Evolutionary conservation across 1,284 basidiomycete species (phyloP).

Genomic region (Apiotrichum sp.): DNA sequence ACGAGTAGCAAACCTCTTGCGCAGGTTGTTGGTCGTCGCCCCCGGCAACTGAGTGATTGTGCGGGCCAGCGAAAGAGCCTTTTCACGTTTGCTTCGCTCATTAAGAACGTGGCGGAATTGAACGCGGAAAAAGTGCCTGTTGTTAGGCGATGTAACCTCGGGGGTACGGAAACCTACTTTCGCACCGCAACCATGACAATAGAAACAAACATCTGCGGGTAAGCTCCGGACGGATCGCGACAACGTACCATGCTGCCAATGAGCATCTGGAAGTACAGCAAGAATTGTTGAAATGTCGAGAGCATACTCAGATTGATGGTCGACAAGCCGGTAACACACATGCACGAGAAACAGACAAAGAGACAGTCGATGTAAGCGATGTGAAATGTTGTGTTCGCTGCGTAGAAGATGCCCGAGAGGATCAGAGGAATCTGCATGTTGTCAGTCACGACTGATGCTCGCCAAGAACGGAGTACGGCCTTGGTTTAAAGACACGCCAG

Average conservation of each 20-base stretch:
- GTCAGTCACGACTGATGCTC: too few relatives aligned
- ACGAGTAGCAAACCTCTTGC: constrained; percentile 23
- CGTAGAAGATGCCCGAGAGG: constrained; percentile 49
- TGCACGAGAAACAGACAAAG: constrained; percentile 50
- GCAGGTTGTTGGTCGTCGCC: constrained; percentile 20
- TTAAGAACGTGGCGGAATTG: constrained; percentile 65
- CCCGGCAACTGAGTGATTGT: constrained; percentile 31
- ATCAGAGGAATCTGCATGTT: constrained; percentile 45
- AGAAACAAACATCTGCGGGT: constrained; percentile 36
- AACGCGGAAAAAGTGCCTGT: constrained; percentile 66
- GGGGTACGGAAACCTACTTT: constrained; percentile 16
- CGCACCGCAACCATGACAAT: constrained; percentile 47
- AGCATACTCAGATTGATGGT: constrained; percentile 49
- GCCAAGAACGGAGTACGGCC: neutral
- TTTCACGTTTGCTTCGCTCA: constrained; percentile 37
- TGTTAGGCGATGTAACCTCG: neutral
- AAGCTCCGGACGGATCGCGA: neutral
- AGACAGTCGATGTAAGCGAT: constrained; percentile 51
- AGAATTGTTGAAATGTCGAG: constrained; percentile 49
- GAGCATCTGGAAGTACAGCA: constrained; percentile 47
- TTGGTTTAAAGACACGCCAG: neutral
- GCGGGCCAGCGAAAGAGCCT: constrained; percentile 22
- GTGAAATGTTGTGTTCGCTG: constrained; percentile 35
- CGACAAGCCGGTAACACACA: constrained; percentile 52
- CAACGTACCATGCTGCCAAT: constrained; percentile 43